Evolutionary conservation across 495 filamentous ascomycete species (phyloP).

Genomic region (Xylaria scruposa): DNA sequence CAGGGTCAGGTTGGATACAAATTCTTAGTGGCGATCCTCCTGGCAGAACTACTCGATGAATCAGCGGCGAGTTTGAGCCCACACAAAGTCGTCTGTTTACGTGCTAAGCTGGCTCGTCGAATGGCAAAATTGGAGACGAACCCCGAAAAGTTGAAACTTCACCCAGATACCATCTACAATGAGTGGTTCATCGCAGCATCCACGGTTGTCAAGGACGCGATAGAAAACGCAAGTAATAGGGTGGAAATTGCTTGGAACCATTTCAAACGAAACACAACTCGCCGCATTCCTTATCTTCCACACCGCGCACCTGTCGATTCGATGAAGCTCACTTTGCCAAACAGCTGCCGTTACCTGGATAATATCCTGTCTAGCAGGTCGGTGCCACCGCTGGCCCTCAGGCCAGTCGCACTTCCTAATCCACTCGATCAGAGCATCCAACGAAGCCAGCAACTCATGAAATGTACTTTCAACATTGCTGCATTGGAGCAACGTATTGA

Average conservation of each 20-base stretch:
- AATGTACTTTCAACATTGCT: conserved; percentile 30
- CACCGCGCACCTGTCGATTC: conserved; percentile 37
- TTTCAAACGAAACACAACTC: conserved; percentile 40
- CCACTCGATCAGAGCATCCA: conserved; percentile 32
- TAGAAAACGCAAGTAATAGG: conserved; percentile 27
- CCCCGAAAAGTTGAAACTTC: conserved; percentile 1
- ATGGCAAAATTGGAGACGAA: conserved; percentile 64
- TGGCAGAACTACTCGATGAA: conserved; percentile 53
- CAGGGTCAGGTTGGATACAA: conserved; percentile 65
- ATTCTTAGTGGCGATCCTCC: conserved; percentile 54
- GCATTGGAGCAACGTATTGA: conserved; percentile 23
- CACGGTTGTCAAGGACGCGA: conserved; percentile 29
- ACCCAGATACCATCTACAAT: not conserved
- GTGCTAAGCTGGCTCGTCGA: conserved; percentile 65
- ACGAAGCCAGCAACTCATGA: conserved; percentile 30
- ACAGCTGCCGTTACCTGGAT: conserved; percentile 52
- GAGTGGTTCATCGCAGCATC: conserved; percentile 30
- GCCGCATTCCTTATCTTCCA: conserved; percentile 50
- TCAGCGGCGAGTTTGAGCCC: conserved; percentile 33
- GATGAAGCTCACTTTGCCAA: conserved; percentile 49
- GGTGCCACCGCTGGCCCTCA: not conserved
- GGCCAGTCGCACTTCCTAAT: conserved; percentile 28
- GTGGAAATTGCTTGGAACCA: conserved; percentile 39
- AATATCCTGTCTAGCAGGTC: conserved; percentile 8
- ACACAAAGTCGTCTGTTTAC: conserved; percentile 45